These are phyloP conservation scores for Heterobasidion parviporum DNA, from an alignment of 1,284 basidiomycete species.

Conservation along the genomic window DNA sequence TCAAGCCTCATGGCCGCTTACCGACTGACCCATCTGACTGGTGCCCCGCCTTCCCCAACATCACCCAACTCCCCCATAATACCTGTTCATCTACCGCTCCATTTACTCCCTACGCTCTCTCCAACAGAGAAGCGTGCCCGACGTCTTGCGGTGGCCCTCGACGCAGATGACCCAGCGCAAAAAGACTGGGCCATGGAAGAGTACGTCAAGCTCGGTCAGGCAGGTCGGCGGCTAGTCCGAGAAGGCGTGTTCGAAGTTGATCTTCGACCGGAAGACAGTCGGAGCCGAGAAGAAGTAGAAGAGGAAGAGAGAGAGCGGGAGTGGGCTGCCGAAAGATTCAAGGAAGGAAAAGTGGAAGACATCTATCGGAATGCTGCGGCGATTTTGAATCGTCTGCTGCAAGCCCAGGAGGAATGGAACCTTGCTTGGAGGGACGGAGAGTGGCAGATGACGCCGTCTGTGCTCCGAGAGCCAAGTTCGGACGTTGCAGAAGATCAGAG, in stretches of 20 bases:
- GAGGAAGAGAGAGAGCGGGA: constrained; percentile 11
- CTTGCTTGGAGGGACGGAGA: constrained; percentile 6
- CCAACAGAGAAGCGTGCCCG: constrained; percentile 9
- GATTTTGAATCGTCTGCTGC: constrained; percentile 10
- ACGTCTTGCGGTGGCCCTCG: constrained; percentile 12
- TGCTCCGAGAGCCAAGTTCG: background rate
- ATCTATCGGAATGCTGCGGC: constrained; percentile 10
- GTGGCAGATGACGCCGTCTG: background rate
- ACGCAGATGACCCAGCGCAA: constrained; percentile 10
- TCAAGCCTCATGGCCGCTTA: constrained; percentile 14
- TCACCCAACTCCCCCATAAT: background rate
- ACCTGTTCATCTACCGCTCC: constrained; percentile 4
- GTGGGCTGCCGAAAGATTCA: constrained; percentile 11
- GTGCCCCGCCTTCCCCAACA: background rate
- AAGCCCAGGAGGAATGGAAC: constrained; percentile 11
- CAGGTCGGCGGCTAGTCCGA: constrained; percentile 10
- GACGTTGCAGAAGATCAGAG: background rate
- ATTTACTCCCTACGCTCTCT: constrained; percentile 10
- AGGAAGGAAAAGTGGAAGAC: constrained; percentile 9
- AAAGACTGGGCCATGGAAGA: constrained; percentile 13
- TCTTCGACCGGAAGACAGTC: constrained; percentile 1
- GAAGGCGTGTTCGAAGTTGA: constrained; percentile 13
- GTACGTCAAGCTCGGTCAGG: constrained; percentile 11
- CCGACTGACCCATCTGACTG: constrained; percentile 10
- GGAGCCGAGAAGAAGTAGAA: constrained; percentile 8